These are phyloP conservation scores for Magnusiomyces suaveolens DNA, from an alignment of 1,139 yeast genomes.

Conservation along the genomic window DNA sequence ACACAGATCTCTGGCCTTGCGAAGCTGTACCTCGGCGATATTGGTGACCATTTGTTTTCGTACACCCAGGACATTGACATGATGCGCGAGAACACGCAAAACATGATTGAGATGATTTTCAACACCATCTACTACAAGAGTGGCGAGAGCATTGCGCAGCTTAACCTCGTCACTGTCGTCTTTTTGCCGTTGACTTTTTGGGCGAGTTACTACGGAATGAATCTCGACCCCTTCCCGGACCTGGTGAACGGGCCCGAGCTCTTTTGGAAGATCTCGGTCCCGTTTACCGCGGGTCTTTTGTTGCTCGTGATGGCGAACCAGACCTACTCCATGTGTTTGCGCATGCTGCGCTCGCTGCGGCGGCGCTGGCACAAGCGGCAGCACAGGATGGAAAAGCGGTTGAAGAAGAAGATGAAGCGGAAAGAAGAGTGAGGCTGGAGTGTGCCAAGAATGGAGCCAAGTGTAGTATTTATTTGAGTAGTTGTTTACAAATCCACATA, in stretches of 20 bases:
- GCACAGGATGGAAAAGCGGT: conserved; percentile 6
- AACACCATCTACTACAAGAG: conserved; percentile 46
- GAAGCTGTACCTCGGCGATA: conserved; percentile 42
- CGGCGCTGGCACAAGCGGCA: conserved; percentile 9
- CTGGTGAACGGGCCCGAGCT: conserved; percentile 37
- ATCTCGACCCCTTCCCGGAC: conserved; percentile 42
- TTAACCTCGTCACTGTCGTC: conserved; percentile 44
- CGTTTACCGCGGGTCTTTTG: conserved; percentile 38
- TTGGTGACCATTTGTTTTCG: conserved; percentile 43
- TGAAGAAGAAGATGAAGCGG: conserved; percentile 8
- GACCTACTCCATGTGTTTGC: conserved; percentile 1
- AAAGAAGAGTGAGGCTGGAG: conserved; percentile 3
- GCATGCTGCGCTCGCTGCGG: conserved; percentile 12
- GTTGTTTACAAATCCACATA: too few relatives aligned
- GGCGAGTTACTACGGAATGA: conserved; percentile 54
- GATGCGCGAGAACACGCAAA: conserved; percentile 43
- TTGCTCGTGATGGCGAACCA: conserved; percentile 26
- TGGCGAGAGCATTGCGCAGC: conserved; percentile 42
- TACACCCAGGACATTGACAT: conserved; percentile 43
- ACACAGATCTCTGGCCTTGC: conserved; percentile 32
- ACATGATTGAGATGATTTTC: conserved; percentile 42
- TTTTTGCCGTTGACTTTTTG: conserved; percentile 46
- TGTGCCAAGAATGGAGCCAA: too few relatives aligned
- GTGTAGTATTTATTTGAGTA: too few relatives aligned
- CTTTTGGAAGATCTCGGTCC: conserved; percentile 45